Base-by-base conservation (phyloP, 1,139 yeast species). In the Taphrina deformans region DNA sequence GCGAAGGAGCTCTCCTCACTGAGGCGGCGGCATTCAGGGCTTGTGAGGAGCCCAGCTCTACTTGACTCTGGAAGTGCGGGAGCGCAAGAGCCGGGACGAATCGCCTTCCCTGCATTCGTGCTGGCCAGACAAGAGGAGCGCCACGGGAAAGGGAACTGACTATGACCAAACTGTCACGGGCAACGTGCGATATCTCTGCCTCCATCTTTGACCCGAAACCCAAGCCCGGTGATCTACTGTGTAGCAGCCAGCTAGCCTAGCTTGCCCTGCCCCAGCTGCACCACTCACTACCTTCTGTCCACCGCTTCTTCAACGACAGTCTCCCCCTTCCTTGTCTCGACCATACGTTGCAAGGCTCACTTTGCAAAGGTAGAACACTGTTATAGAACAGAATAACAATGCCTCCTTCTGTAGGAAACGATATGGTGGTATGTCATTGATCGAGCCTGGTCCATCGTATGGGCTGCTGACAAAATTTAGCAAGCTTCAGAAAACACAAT, bases 351-450 rank as follows among this genome's bases (percentile, higher is more conserved):
- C 35, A 2, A 4, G 35, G 9, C 2, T 14, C 14, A 10, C 14
- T 14, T 31, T 31, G 35, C 2, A 31, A 31, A 31, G 14, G 35
- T 38, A 38, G 18, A 12, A 12, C 18, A n/a, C 6, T 14, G n/a
- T 38, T 18, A 38, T 38, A 38, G 18, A 38, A 38, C 18, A 38
- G 16, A 38, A 18, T 18, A n/a, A 38, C 18, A 18, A 59, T 59
- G 63, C 63, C 63, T 1, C 63, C 63, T 26, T 59, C 63, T 38
- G 63, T 59, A 14, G 63, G 63, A 38, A 50, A 59, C 50, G 63
- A 59, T 38, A 59, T 59, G 63, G 50, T 53, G 9, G 55, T 53
- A n/a, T 23, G 58, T 24, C 33, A 5, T 51, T 51, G 44, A 6
- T n/a, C 5, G 14, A 38, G n/a, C 16, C 5, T 16, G n/a, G 6